A percentile compares a stretch with the other conserved stretches of the same genome.
These are phyloP conservation scores for Aspergillus sclerotioniger DNA, from an alignment of 495 filamentous ascomycete genomes.

Conservation along the genomic window DNA sequence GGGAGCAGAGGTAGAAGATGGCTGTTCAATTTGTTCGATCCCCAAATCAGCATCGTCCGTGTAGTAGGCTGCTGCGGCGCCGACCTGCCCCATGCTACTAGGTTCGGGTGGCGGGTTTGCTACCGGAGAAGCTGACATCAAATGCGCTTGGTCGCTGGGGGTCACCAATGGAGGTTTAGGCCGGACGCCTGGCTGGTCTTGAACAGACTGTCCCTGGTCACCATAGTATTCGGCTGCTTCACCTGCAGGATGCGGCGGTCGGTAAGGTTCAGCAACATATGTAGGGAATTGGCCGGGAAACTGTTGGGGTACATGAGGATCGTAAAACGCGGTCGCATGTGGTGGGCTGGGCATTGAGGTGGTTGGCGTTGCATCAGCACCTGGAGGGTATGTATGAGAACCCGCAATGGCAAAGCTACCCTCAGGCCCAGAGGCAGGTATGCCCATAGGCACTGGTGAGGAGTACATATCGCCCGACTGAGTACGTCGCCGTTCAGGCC, in stretches of 20 bases:
- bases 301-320: constrained; percentile 55
- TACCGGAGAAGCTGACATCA: constrained; percentile 48
- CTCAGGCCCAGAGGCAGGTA: constrained; percentile 24
- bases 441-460: constrained; percentile 25
- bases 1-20: constrained; percentile 18
- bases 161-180: constrained; percentile 53
- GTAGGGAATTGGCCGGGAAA: constrained; percentile 59
- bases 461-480: constrained; percentile 35
- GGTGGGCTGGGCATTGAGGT: constrained; percentile 23
- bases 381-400: constrained; percentile 12
- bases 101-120: constrained; percentile 52
- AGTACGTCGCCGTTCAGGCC: constrained; percentile 33
- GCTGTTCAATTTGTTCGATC: constrained; percentile 14
- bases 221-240: constrained; percentile 67
- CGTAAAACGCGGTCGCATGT: constrained; percentile 30
- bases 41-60: constrained; percentile 22
- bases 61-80: constrained; percentile 53
- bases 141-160: constrained; percentile 47
- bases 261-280: constrained; percentile 45
- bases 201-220: constrained; percentile 62
- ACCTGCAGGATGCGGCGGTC: constrained; percentile 53
- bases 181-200: constrained; percentile 59
- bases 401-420: background rate
- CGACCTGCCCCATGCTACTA: constrained; percentile 47
- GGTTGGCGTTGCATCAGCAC: background rate